Evolutionary conservation across 345 rosid genomes (phyloP).

Genomic region (Populus nigra): DNA sequence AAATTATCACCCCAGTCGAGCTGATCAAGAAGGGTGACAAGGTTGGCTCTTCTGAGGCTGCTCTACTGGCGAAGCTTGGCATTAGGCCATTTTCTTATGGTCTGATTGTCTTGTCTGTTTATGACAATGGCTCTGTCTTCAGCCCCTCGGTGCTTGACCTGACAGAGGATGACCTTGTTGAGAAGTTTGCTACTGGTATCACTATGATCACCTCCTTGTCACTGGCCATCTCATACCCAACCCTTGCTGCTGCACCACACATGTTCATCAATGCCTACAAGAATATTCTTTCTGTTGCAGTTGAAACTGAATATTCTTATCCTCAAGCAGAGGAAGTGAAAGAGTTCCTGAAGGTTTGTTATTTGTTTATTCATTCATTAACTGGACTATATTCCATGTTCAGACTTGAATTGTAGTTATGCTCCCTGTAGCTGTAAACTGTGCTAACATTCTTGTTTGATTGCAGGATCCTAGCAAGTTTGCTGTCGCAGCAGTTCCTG

Average conservation of each 20-base stretch:
- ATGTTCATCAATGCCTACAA: constrained; percentile 91
- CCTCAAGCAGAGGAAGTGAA: constrained; percentile 83
- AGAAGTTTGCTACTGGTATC: constrained; percentile 74
- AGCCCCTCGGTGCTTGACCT: constrained; percentile 83
- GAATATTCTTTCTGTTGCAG: constrained; percentile 66
- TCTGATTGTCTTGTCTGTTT: constrained; percentile 65
- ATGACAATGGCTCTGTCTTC: constrained; percentile 84
- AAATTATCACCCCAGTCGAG: constrained; percentile 90
- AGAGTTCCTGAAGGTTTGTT: constrained; percentile 69
- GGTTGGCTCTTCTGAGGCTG: constrained; percentile 96
- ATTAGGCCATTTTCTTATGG: constrained; percentile 95
- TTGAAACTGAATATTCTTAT: constrained; percentile 70
- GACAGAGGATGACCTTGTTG: constrained; percentile 73
- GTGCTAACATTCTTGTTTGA: not conserved
- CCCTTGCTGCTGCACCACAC: constrained; percentile 84
- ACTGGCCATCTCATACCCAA: constrained; percentile 79
- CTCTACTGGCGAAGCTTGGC: constrained; percentile 81
- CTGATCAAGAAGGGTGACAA: constrained; percentile 94
- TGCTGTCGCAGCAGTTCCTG: constrained; percentile 47
- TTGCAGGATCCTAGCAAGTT: constrained; percentile 83
- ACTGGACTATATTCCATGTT: not conserved
- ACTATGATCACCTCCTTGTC: constrained; percentile 68
- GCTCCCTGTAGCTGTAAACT: not conserved
- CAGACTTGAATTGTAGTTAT: not conserved
- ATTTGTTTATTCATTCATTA: not conserved